Conservation (phyloP, 163 green algal genomes). For the Chlorella variabilis region DNA sequence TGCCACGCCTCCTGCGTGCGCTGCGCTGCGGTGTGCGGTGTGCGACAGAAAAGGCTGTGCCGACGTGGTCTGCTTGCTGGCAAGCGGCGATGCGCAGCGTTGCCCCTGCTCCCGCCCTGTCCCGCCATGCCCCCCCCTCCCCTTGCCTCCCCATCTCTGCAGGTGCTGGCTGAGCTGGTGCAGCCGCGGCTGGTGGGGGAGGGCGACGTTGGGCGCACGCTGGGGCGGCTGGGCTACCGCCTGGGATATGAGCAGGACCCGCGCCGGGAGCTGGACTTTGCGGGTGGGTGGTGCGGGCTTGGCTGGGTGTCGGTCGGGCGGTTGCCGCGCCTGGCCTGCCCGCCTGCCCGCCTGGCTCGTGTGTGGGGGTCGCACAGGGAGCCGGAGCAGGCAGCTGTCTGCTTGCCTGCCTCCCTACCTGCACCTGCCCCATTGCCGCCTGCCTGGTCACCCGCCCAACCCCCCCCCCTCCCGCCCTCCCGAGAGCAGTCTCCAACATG, state of each 20-base stretch:
- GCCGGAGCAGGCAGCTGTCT: too few species aligned
- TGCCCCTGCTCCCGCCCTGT: too few species aligned
- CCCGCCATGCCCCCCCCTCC: too few species aligned
- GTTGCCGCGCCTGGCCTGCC: not conserved
- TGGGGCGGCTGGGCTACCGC: constrained; percentile 72
- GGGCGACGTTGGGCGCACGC: constrained; percentile 72
- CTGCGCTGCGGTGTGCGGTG: too few species aligned
- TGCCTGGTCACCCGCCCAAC: not conserved
- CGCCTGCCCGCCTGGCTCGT: too few species aligned
- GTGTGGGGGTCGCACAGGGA: too few species aligned
- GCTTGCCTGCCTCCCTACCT: too few species aligned
- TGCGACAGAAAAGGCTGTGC: too few species aligned
- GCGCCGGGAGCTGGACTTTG: constrained; percentile 76
- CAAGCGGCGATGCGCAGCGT: too few species aligned
- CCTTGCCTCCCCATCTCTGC: not conserved
- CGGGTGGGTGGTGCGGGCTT: not conserved
- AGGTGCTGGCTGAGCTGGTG: constrained; percentile 68
- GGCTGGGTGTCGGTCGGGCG: not conserved
- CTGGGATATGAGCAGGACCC: constrained; percentile 74
- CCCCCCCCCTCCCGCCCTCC: not conserved
- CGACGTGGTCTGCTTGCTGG: too few species aligned
- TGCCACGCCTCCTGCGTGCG: not conserved
- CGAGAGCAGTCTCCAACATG: constrained; percentile 65
- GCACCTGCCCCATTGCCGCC: too few species aligned
- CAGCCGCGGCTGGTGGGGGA: constrained; percentile 66